Base-by-base conservation (phyloP, 2,329 filamentous ascomycete genomes). In the Paraconiothyrium brasiliense region DNA sequence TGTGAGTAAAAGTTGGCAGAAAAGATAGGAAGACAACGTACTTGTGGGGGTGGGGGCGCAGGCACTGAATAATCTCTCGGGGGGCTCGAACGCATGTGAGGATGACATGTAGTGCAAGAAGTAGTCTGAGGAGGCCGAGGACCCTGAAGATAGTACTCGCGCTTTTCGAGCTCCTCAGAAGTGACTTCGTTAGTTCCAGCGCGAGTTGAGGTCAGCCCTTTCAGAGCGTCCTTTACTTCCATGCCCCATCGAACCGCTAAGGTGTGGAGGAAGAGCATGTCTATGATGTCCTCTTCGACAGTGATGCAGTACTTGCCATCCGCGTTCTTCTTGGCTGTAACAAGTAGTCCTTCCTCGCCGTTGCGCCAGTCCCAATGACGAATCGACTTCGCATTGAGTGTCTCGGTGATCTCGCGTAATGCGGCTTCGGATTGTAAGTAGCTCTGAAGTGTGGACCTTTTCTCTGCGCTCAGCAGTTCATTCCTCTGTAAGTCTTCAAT, bases 401-500 rank as follows among this genome's bases (percentile, higher is more conserved):
- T 69, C 2, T 62, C 65, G 1, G 62, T 61, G 9, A 77, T 56
- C 50, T 76, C 73, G 2, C 63, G 67, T 8, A 74, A 46, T 0
- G 69, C 69, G 4, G 61, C 32, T 1, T 67, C 65, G 8, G 68
- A 71, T 27, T 76, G 66, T 1, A 72, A 54, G 51, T 75, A 77
- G 4, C 54, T n/a, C 39, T 71, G 66, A 16, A 77, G 69, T 0
- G 47, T 64, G n/a, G 57, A 61, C 54, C 63, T 72, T 67, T 85
- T 86, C 47, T 87, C 83, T 1, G 83, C 79, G 5, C 80, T 82
- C 24, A 88, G 73, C 1, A 85, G 69, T 44, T 84, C 83, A 3
- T 81, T 80, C 32, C 77, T 74, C 30, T 87, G 71, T 20, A 88
- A 73, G 2, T 84, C 82, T 13, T 78, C 74, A 57, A 87, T 84